These are phyloP conservation scores for Acrodontium crateriforme DNA, from an alignment of 2,329 filamentous ascomycete genomes.

Conservation along the genomic window DNA sequence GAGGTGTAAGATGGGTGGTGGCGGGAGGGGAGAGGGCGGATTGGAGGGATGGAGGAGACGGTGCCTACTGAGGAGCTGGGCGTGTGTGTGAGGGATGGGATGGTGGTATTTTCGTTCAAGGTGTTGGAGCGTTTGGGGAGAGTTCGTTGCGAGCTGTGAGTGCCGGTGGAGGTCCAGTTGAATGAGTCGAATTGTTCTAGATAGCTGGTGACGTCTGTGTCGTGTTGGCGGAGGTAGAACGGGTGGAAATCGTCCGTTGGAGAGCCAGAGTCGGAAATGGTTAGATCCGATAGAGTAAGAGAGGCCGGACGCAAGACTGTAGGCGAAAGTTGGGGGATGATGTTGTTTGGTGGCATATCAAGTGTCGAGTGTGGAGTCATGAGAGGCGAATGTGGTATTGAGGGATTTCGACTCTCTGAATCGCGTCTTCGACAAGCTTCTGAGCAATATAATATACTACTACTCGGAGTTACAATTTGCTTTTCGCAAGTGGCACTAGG, in stretches of 20 bases:
- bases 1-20: conserved; percentile 28
- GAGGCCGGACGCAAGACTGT: conserved; percentile 25
- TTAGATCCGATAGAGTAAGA: conserved; percentile 29
- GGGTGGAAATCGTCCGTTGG: conserved; percentile 4
- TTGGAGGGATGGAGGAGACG: conserved; percentile 27
- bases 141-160: conserved; percentile 11
- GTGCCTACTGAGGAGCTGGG: conserved; percentile 32
- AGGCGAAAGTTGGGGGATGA: conserved; percentile 34
- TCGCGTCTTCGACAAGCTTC: no score
- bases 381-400: conserved; percentile 5
- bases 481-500: conserved; percentile 49
- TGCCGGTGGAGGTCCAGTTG: conserved; percentile 14
- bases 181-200: conserved; percentile 29
- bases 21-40: conserved; percentile 26
- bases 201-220: conserved; percentile 28
- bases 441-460: conserved; percentile 49
- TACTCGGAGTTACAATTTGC: conserved; percentile 48
- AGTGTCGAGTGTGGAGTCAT: conserved; percentile 15
- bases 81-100: conserved; percentile 34
- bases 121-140: conserved; percentile 5
- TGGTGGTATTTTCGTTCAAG: conserved; percentile 17
- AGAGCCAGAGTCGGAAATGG: conserved; percentile 13
- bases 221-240: no score
- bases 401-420: conserved; percentile 3
- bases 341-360: conserved; percentile 21